Conservation (phyloP, 2,329 filamentous ascomycete species). For the Colletotrichum plurivorum region DNA sequence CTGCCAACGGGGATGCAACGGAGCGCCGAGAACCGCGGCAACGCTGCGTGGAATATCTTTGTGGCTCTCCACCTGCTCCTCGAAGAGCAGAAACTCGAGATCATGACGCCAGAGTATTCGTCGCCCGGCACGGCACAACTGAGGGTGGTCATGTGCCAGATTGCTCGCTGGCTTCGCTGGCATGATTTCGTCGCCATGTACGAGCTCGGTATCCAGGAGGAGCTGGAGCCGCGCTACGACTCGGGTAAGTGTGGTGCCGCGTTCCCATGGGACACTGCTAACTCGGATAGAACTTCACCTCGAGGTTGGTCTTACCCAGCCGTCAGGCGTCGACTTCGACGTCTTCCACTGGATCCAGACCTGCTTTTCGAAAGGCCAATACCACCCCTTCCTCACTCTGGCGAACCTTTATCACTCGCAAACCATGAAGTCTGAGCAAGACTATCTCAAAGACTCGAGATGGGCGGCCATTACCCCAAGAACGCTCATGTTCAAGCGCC, state of each 20-base stretch:
- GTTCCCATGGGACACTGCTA: not conserved
- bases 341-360: conserved; percentile 69
- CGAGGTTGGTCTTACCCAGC: conserved; percentile 47
- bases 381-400: conserved; percentile 57
- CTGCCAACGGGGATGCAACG: conserved; percentile 72
- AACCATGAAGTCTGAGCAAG: conserved; percentile 52
- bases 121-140: conserved; percentile 66
- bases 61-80: conserved; percentile 87
- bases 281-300: conserved; percentile 48
- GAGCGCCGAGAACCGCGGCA: conserved; percentile 70
- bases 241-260: conserved; percentile 50
- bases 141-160: conserved; percentile 82
- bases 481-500: conserved; percentile 77
- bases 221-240: conserved; percentile 56
- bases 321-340: conserved; percentile 48
- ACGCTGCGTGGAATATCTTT: conserved; percentile 76
- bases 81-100: conserved; percentile 89
- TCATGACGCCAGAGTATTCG: conserved; percentile 61
- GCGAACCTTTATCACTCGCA: conserved; percentile 61
- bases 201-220: conserved; percentile 67
- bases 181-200: conserved; percentile 62
- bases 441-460: conserved; percentile 52
- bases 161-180: conserved; percentile 88
- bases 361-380: conserved; percentile 56
- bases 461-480: conserved; percentile 72